These are phyloP conservation scores for Fusarium sp. DNA, from an alignment of 2,329 filamentous ascomycete genomes.

Conservation along the genomic window DNA sequence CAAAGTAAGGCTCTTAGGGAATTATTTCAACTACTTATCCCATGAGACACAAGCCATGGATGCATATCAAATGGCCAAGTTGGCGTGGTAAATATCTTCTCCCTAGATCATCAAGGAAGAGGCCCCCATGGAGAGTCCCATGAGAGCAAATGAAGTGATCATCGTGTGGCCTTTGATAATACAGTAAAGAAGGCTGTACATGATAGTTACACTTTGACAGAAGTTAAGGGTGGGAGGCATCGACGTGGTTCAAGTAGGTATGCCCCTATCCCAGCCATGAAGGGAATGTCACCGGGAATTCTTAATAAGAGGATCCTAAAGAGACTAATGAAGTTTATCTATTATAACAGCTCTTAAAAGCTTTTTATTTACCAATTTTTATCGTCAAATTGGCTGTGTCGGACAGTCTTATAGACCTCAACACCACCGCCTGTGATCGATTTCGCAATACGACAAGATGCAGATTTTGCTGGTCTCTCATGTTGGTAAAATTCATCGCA, in stretches of 20 bases:
- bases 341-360: too few relatives aligned
- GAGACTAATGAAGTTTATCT: rapidly evolving
- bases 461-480: too few relatives aligned
- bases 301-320: neutral
- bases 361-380: neutral
- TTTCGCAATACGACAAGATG: too few relatives aligned
- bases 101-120: neutral
- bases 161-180: rapidly evolving
- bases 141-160: neutral
- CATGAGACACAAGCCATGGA: neutral
- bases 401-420: neutral
- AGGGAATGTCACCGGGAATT: neutral
- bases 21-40: neutral
- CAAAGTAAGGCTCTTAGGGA: neutral
- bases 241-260: neutral
- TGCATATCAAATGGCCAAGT: neutral
- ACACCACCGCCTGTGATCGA: neutral
- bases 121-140: neutral
- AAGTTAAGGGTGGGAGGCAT: neutral
- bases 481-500: neutral
- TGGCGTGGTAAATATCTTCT: neutral
- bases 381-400: neutral
- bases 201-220: neutral
- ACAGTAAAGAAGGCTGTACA: neutral
- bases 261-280: neutral